Evolutionary conservation across 257 asterid species (phyloP).

Genomic region (Nicotiana attenuata): DNA sequence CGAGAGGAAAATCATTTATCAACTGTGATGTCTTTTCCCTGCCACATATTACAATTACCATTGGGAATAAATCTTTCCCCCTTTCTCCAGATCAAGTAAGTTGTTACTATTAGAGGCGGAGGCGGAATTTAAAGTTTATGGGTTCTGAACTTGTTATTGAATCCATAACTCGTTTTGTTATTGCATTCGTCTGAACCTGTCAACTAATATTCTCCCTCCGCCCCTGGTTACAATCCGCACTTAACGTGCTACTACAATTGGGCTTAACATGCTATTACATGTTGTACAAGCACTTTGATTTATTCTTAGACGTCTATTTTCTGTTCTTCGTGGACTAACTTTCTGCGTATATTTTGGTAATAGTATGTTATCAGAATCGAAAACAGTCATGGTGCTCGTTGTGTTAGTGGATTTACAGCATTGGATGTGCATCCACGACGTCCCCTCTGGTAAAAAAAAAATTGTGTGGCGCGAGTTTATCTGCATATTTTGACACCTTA

Average conservation of each 20-base stretch:
- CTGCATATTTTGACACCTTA: not conserved
- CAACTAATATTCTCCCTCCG: too few relatives aligned
- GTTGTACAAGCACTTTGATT: too few relatives aligned
- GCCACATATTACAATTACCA: conserved; percentile 27
- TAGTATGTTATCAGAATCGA: conserved; percentile 24
- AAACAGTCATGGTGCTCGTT: conserved; percentile 13
- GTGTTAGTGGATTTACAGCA: conserved; percentile 31
- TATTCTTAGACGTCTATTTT: not conserved
- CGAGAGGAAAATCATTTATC: conserved; percentile 20
- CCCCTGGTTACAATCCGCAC: too few relatives aligned
- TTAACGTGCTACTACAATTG: too few relatives aligned
- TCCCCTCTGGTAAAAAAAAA: conserved; percentile 20
- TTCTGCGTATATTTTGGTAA: not conserved
- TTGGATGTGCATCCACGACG: conserved; percentile 27
- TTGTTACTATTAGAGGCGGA: not conserved
- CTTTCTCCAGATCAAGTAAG: conserved; percentile 30
- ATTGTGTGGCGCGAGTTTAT: not conserved
- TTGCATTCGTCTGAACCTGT: too few relatives aligned
- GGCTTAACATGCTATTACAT: too few relatives aligned
- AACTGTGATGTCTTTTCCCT: conserved; percentile 22
- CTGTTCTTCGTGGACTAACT: not conserved
- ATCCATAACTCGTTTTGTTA: too few relatives aligned
- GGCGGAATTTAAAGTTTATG: too few relatives aligned
- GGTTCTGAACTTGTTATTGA: too few relatives aligned
- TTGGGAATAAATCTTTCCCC: conserved; percentile 24